Conservation (phyloP, 108 stramenopile species). For the Seminavis robusta region DNA sequence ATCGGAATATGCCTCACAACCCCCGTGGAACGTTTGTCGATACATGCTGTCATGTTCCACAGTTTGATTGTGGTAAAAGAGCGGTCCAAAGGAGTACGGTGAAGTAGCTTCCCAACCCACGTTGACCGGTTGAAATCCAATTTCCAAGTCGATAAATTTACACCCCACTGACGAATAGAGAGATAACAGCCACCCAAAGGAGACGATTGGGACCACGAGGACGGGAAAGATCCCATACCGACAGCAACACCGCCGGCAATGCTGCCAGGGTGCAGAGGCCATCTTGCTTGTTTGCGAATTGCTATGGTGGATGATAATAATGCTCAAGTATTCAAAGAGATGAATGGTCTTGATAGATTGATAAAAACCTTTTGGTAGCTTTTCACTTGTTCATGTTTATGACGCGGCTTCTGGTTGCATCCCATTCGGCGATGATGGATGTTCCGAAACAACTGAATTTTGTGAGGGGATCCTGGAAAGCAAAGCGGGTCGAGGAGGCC, state of each 20-base stretch:
- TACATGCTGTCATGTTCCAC: constrained; percentile 1
- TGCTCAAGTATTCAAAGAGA: no score
- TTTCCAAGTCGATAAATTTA: constrained; percentile 65
- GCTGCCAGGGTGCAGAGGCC: no score
- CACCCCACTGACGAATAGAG: constrained; percentile 63
- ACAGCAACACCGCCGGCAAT: constrained; percentile 73
- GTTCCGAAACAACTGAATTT: no score
- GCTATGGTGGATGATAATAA: no score
- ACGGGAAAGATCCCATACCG: constrained; percentile 77
- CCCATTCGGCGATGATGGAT: no score
- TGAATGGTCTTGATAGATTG: no score
- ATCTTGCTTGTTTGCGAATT: no score
- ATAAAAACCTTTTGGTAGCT: no score
- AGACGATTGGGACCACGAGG: constrained; percentile 64
- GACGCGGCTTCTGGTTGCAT: no score
- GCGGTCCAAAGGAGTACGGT: neutral
- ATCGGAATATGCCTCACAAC: constrained; percentile 48
- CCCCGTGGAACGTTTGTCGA: constrained; percentile 25
- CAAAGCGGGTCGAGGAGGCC: no score
- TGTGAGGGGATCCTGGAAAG: no score
- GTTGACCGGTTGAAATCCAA: constrained; percentile 68
- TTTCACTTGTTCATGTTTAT: no score
- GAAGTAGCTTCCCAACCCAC: constrained; percentile 40
- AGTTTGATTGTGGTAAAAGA: neutral
- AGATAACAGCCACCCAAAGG: constrained; percentile 53